Base-by-base conservation (phyloP, 2,329 filamentous ascomycete species). In the Cladophialophora yegresii region DNA sequence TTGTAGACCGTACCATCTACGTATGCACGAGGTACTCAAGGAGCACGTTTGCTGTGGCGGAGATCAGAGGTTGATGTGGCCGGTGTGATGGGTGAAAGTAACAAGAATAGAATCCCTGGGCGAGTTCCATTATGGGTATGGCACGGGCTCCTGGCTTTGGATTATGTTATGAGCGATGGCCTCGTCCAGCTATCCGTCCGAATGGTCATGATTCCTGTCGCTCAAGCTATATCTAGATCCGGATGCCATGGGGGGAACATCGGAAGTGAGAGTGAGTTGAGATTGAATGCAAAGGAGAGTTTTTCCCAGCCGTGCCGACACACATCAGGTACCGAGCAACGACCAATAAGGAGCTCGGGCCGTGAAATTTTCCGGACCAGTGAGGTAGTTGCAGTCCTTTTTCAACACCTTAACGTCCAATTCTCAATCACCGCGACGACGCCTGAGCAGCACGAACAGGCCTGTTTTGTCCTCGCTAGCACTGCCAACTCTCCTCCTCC, bases 341-440 rank as follows among this genome's bases (percentile, higher is more conserved):
- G 45, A 45, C 66, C 63, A 68, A 68, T 68, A 50, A 68, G 23
- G 43, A 68, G 66, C 66, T 65, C 40, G 32, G 8, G 13, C 1
- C 16, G 23, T 30, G 57, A 59, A 51, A 59, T 51, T 59, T 51
- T 59, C 57, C 57, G 55, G 55, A 12, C 55, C 55, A 47, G 40
- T 49, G 45, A 40, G 45, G 20, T 30, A 67, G 43, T 58, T 68
- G 63, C 65, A 50, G 51, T 32, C 63, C 64, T 71, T 71, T 70
- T 71, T 73, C 71, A 66, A 68, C 73, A 61, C 68, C 68, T 73
- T 61, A 67, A 68, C 70, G 69, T 69, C 71, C 69, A 63, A 68
- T 70, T 67, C 69, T 69, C 65, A 61, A 47, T 55, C 28, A 45
- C 49, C 33, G 45, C 36, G 10, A 23, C 47, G 49, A 26, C 57